phyloP scores from a whole-genome alignment of 2,329 filamentous ascomycete genomes.

The Scedosporium apiospermum region DNA sequence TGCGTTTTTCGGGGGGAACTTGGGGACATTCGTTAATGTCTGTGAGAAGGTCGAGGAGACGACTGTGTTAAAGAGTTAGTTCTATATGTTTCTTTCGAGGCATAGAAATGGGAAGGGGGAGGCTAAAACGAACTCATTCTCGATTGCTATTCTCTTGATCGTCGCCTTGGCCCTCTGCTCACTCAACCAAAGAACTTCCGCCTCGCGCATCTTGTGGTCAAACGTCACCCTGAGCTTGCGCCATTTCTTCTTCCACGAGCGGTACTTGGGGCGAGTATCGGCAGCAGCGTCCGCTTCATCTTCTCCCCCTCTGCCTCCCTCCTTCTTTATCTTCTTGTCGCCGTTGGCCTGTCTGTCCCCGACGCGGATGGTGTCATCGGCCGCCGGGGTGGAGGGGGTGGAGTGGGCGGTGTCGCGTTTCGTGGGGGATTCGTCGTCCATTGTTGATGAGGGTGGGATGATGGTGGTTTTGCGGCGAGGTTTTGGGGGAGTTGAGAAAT shows the following conservation, averaged over 20 bases:
- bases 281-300: constrained; percentile 37
- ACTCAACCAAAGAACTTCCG: constrained; percentile 71
- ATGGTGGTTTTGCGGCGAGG: background rate
- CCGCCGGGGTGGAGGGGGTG: background rate
- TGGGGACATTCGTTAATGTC: constrained; percentile 82
- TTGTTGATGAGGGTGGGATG: background rate
- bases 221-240: constrained; percentile 79
- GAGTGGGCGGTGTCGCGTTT: background rate
- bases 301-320: constrained; percentile 25
- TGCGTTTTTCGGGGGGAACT: constrained; percentile 64
- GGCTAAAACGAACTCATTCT: constrained; percentile 70
- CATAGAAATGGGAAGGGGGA: too few species aligned
- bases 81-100: background rate
- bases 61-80: constrained; percentile 41
- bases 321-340: background rate
- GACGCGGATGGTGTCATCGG: constrained; percentile 2
- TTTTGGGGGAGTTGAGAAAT: background rate
- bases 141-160: constrained; percentile 73
- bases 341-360: background rate
- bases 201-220: constrained; percentile 67
- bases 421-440: constrained; percentile 3
- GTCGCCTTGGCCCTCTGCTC: constrained; percentile 74
- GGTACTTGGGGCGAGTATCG: constrained; percentile 29
- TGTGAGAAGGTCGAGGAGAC: constrained; percentile 77
- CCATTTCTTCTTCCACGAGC: constrained; percentile 86